phyloP scores from a whole-genome alignment of 1,284 basidiomycete species.

The Naganishia cerealis region DNA sequence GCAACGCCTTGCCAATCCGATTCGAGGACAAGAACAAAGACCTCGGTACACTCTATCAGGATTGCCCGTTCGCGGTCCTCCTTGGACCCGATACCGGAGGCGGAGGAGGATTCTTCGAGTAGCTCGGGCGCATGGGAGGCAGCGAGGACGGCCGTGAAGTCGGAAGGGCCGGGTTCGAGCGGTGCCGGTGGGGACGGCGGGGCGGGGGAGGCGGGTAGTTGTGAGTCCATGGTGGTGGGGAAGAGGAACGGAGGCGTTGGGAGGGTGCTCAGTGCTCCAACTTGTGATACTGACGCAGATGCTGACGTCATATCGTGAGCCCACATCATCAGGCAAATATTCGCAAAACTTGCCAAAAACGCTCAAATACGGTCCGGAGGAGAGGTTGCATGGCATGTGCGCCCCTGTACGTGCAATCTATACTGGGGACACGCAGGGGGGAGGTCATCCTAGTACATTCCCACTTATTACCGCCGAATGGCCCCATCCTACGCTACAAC shows the following conservation, averaged over 20 bases:
- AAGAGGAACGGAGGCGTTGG: too few relatives aligned
- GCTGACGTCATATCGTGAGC: slow-evolving; percentile 1
- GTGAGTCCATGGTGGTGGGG: neutral
- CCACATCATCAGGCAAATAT: too few relatives aligned
- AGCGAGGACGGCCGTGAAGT: neutral
- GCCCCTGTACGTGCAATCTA: too few relatives aligned
- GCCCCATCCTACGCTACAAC: too few relatives aligned
- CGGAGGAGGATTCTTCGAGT: slow-evolving; percentile 6
- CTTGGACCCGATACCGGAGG: neutral
- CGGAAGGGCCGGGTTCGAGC: neutral
- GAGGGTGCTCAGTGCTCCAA: too few relatives aligned
- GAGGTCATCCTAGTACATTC: too few relatives aligned
- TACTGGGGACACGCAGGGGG: too few relatives aligned
- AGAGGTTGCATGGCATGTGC: too few relatives aligned
- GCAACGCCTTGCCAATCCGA: slow-evolving; percentile 7
- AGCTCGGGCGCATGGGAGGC: neutral
- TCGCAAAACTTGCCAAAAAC: too few relatives aligned
- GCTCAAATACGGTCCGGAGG: too few relatives aligned
- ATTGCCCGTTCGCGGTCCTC: slow-evolving; percentile 16
- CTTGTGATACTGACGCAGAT: neutral
- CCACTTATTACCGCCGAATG: too few relatives aligned
- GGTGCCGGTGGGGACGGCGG: neutral
- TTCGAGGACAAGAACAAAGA: slow-evolving; percentile 1
- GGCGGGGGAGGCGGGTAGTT: slow-evolving; percentile 7
- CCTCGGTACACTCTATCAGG: slow-evolving; percentile 11